Evolutionary conservation across 345 rosid genomes (phyloP).

Genomic region (Salix purpurea): DNA sequence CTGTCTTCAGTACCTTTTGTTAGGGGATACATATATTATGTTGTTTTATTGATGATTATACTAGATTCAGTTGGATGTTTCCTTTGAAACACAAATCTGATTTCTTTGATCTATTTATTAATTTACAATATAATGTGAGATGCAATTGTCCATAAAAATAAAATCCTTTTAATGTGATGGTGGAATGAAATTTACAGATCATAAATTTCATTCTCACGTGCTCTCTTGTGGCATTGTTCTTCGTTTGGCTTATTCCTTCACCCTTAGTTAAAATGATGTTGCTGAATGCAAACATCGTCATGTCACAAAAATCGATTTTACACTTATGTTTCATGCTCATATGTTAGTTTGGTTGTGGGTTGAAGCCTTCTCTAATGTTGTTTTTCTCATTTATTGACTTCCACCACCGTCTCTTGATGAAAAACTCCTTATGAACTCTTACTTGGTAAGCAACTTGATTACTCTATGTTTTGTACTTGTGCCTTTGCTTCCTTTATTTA

Average conservation of each 20-base stretch:
- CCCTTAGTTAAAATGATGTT: background rate
- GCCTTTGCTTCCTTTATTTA: no score
- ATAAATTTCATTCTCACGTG: background rate
- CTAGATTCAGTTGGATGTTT: background rate
- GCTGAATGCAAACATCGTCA: background rate
- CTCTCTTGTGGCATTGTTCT: background rate
- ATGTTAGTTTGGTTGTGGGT: background rate
- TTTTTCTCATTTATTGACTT: no score
- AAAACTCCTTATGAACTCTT: no score
- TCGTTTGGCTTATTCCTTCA: background rate
- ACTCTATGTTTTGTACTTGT: no score
- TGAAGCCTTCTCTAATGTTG: no score
- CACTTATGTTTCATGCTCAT: background rate
- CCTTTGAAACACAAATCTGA: background rate
- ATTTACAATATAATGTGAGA: background rate
- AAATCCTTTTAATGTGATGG: background rate
- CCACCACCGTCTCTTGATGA: no score
- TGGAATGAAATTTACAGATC: background rate
- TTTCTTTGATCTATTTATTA: background rate
- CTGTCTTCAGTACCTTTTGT: no score
- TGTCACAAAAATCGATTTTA: background rate
- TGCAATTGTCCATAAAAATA: background rate
- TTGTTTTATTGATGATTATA: background rate
- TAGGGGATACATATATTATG: background rate
- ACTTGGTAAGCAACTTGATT: no score